Conservation (phyloP, 352 stramenopile genomes). For the Phytophthora tubulina region DNA sequence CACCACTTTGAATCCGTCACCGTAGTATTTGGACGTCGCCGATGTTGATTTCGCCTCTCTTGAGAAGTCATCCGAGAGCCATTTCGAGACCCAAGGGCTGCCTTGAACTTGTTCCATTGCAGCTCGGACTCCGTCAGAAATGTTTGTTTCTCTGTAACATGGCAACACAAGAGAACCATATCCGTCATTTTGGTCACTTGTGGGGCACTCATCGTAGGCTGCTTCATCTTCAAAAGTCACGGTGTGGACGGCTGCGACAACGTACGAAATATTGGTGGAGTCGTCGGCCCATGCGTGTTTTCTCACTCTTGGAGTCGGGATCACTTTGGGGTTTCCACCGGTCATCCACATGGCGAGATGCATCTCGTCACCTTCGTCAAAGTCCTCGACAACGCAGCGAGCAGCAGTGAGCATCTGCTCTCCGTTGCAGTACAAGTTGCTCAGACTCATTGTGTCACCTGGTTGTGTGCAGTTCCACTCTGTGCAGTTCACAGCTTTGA, state of each 20-base stretch:
- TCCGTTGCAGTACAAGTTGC: slow-evolving; percentile 37
- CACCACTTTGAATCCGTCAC: slow-evolving; percentile 13
- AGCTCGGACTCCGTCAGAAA: slow-evolving; percentile 4
- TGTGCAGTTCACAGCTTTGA: slow-evolving; percentile 19
- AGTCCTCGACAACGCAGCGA: slow-evolving; percentile 31
- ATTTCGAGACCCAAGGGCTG: slow-evolving; percentile 26
- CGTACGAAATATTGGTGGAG: slow-evolving; percentile 16
- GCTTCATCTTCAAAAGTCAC: slow-evolving; percentile 16
- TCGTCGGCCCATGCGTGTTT: slow-evolving; percentile 30
- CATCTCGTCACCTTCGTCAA: background rate
- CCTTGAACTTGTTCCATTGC: slow-evolving; percentile 18
- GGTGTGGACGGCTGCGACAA: slow-evolving; percentile 34
- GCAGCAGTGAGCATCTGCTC: slow-evolving; percentile 30
- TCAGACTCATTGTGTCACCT: slow-evolving; percentile 2
- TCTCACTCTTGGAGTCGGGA: slow-evolving; percentile 13
- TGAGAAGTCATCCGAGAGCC: slow-evolving; percentile 24
- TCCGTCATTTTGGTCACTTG: background rate
- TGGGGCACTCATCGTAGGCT: slow-evolving; percentile 22
- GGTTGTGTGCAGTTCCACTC: slow-evolving; percentile 35
- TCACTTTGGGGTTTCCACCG: slow-evolving; percentile 26
- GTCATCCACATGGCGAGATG: slow-evolving; percentile 45
- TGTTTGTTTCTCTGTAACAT: slow-evolving; percentile 13
- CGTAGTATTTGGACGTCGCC: background rate
- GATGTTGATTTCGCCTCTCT: background rate
- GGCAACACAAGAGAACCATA: slow-evolving; percentile 39